Conservation (phyloP, 352 stramenopile species). For the Phytophthora brassicae region DNA sequence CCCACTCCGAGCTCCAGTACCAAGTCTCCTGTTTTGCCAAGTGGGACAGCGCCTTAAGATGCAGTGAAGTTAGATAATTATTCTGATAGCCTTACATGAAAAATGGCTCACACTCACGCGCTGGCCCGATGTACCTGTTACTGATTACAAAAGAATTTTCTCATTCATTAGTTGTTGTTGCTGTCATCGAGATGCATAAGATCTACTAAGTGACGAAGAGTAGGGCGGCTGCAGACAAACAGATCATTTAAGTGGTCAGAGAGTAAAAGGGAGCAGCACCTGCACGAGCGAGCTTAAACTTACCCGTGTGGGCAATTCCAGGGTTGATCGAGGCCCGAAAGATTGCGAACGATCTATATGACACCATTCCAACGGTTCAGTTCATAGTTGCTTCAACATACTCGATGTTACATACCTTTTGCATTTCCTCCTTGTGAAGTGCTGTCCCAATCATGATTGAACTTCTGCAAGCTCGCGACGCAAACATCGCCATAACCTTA, state of each 20-base stretch:
- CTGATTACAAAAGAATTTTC: conserved; percentile 13
- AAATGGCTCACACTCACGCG: conserved; percentile 15
- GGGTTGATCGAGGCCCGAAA: conserved; percentile 90
- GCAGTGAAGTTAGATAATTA: conserved; percentile 23
- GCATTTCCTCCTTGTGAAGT: conserved; percentile 92
- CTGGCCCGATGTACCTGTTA: conserved; percentile 1
- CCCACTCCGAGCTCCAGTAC: conserved; percentile 13
- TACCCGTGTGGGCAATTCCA: conserved; percentile 96
- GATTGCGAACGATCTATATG: conserved; percentile 81
- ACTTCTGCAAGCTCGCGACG: conserved; percentile 91
- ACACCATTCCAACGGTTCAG: too few relatives aligned
- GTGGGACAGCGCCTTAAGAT: conserved; percentile 10
- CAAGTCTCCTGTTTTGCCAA: conserved; percentile 2
- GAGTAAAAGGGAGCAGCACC: background rate
- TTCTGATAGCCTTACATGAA: conserved; percentile 27
- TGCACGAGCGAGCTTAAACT: background rate
- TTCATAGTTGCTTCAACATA: too few relatives aligned
- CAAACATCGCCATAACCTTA: conserved; percentile 97
- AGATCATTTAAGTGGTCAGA: background rate
- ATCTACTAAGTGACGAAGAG: conserved; percentile 74
- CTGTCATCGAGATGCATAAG: conserved; percentile 45
- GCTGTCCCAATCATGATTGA: conserved; percentile 97
- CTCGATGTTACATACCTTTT: conserved; percentile 51
- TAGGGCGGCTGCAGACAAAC: conserved; percentile 51
- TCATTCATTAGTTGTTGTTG: conserved; percentile 18